Conservation (phyloP, 2,329 filamentous ascomycete genomes). For the Aquanectria penicillioides region DNA sequence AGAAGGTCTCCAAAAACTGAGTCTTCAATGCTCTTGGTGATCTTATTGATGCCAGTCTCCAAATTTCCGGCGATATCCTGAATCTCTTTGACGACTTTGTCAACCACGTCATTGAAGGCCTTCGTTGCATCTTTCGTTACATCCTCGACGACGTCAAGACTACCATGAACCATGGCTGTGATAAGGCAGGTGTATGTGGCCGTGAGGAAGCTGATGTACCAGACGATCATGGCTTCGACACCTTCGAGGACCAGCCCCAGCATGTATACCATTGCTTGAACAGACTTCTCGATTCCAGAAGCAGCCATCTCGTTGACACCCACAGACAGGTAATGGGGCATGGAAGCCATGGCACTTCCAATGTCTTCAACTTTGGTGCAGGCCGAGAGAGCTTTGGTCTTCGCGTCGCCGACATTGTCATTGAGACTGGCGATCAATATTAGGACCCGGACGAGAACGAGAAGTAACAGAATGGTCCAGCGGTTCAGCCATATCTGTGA, state of each 20-base stretch:
- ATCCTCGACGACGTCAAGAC: slow-evolving; percentile 72
- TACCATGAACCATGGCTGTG: slow-evolving; percentile 82
- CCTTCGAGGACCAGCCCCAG: slow-evolving; percentile 82
- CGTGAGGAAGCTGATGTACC: slow-evolving; percentile 91
- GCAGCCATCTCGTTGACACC: slow-evolving; percentile 91
- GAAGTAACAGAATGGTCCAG: slow-evolving; percentile 90
- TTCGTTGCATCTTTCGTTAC: slow-evolving; percentile 63
- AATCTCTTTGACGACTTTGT: slow-evolving; percentile 67
- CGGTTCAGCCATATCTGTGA: slow-evolving; percentile 98
- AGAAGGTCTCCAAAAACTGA: slow-evolving; percentile 62
- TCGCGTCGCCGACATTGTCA: slow-evolving; percentile 78
- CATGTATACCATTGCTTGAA: slow-evolving; percentile 82
- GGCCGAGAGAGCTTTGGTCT: slow-evolving; percentile 83
- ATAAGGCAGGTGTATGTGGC: slow-evolving; percentile 92
- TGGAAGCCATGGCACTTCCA: slow-evolving; percentile 95
- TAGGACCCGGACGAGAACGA: slow-evolving; percentile 84
- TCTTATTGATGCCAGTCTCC: slow-evolving; percentile 58
- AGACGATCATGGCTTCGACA: slow-evolving; percentile 88
- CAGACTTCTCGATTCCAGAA: slow-evolving; percentile 79
- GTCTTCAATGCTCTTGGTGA: slow-evolving; percentile 55
- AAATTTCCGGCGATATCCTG: slow-evolving; percentile 65
- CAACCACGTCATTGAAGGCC: slow-evolving; percentile 60
- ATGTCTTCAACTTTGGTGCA: slow-evolving; percentile 93
- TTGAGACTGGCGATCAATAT: slow-evolving; percentile 79
- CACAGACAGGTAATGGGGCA: slow-evolving; percentile 92